Conservation (phyloP, 2,329 filamentous ascomycete species). For the Fonsecaea pedrosoi region DNA sequence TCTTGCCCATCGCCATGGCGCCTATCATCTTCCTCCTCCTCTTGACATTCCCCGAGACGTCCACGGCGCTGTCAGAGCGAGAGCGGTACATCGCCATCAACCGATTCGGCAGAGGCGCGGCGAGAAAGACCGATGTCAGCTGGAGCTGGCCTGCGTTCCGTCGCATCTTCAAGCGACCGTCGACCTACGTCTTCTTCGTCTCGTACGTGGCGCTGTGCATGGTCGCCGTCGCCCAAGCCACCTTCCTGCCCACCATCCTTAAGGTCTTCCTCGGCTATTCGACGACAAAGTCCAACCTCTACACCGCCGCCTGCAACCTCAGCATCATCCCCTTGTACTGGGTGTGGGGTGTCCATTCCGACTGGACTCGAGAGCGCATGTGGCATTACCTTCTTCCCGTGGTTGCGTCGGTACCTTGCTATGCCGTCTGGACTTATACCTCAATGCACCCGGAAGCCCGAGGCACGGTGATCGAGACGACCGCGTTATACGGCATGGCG, state of each 20-base stretch:
- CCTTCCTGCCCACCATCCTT: slow-evolving; percentile 31
- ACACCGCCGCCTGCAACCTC: slow-evolving; percentile 37
- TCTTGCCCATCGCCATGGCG: slow-evolving; percentile 10
- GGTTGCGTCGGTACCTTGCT: slow-evolving; percentile 35
- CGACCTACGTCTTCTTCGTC: slow-evolving; percentile 37
- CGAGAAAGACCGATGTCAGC: slow-evolving; percentile 34
- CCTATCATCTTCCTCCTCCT: slow-evolving; percentile 31
- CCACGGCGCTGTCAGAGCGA: slow-evolving; percentile 31
- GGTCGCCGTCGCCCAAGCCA: slow-evolving; percentile 35
- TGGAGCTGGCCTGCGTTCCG: slow-evolving; percentile 34
- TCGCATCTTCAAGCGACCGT: slow-evolving; percentile 35
- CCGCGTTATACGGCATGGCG: slow-evolving; percentile 35
- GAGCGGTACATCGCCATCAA: slow-evolving; percentile 38
- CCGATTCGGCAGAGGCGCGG: slow-evolving; percentile 33
- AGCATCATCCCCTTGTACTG: slow-evolving; percentile 33
- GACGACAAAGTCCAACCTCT: slow-evolving; percentile 34
- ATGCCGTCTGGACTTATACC: slow-evolving; percentile 39
- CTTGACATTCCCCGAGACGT: slow-evolving; percentile 35
- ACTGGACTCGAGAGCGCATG: slow-evolving; percentile 39
- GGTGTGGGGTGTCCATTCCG: slow-evolving; percentile 32
- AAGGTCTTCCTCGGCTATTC: slow-evolving; percentile 31
- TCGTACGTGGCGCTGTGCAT: slow-evolving; percentile 35
- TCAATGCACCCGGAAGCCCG: slow-evolving; percentile 24
- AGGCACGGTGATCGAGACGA: slow-evolving; percentile 23
- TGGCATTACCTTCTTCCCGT: slow-evolving; percentile 38